These are phyloP conservation scores for Starmera stellimalicola DNA, from an alignment of 1,139 yeast genomes.

Conservation along the genomic window DNA sequence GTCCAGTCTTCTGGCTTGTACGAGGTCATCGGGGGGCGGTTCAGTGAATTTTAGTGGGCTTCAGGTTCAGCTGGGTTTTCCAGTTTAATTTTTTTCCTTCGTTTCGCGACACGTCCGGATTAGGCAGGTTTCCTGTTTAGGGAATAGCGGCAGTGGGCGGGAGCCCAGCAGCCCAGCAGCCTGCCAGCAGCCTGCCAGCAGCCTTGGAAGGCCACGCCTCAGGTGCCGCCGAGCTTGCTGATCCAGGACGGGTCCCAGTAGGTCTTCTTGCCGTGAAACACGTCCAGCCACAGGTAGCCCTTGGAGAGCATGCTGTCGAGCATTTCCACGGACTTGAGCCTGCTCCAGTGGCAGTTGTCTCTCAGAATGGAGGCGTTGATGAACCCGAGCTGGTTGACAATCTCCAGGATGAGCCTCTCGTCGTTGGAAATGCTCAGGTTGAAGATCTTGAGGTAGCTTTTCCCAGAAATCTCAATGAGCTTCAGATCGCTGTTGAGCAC, in stretches of 20 bases:
- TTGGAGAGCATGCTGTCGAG: slow-evolving; percentile 49
- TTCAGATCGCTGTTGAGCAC: slow-evolving; percentile 24
- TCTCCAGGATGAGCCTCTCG: slow-evolving; percentile 39
- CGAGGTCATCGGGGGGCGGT: slow-evolving; percentile 7
- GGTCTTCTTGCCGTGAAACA: slow-evolving; percentile 30
- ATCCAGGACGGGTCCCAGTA: slow-evolving; percentile 33
- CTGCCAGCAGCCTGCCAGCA: too few species aligned
- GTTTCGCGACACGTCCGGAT: too few species aligned
- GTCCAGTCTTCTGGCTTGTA: slow-evolving; percentile 58
- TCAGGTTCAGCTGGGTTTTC: too few species aligned
- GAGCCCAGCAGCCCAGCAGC: too few species aligned
- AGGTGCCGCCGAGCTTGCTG: slow-evolving; percentile 3
- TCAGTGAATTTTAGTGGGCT: too few species aligned
- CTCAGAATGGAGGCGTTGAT: slow-evolving; percentile 36
- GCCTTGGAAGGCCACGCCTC: too few species aligned
- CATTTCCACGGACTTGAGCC: slow-evolving; percentile 35
- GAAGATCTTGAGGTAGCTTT: slow-evolving; percentile 24
- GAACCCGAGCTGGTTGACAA: slow-evolving; percentile 45
- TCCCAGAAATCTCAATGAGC: slow-evolving; percentile 23
- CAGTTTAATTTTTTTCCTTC: too few species aligned
- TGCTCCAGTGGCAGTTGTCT: slow-evolving; percentile 51
- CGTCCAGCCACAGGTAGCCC: slow-evolving; percentile 53
- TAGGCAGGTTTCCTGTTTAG: too few species aligned
- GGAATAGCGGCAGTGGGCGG: too few species aligned
- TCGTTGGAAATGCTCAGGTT: slow-evolving; percentile 28